These are phyloP conservation scores for Ensete ventricosum DNA, from an alignment of 176 grass and related monocot genomes.

Conservation along the genomic window DNA sequence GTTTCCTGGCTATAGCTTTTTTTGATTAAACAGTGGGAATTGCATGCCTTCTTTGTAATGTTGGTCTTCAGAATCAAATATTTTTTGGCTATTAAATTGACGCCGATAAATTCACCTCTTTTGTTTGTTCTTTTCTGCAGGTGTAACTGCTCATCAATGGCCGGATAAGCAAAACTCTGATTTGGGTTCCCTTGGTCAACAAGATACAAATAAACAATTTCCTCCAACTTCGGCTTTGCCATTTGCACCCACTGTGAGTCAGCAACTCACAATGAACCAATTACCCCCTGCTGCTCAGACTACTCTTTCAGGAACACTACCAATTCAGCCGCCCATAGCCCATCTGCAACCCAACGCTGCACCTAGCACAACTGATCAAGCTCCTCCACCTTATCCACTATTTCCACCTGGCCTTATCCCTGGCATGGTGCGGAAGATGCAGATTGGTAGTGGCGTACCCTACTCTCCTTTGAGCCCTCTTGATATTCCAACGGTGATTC, in stretches of 20 bases:
- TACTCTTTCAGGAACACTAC: constrained; percentile 41
- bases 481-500: constrained; percentile 81
- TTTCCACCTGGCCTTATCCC: constrained; percentile 96
- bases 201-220: constrained; percentile 38
- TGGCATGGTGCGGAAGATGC: constrained; percentile 97
- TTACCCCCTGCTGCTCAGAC: constrained; percentile 32
- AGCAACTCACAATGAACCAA: constrained; percentile 38
- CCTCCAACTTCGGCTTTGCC: constrained; percentile 25
- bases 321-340: constrained; percentile 31
- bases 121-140: constrained; percentile 32
- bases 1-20: too few relatives aligned
- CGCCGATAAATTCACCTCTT: neutral
- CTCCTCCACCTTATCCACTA: constrained; percentile 71
- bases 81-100: constrained; percentile 2
- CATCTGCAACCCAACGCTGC: constrained; percentile 15
- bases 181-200: constrained; percentile 23
- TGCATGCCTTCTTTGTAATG: too few relatives aligned
- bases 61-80: neutral
- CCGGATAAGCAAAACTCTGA: constrained; percentile 13
- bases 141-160: constrained; percentile 63
- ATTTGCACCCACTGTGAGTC: constrained; percentile 18
- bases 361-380: constrained; percentile 27
- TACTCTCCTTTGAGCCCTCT: constrained; percentile 86
- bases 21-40: too few relatives aligned
- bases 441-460: constrained; percentile 85